Conservation (phyloP, 2,329 filamentous ascomycete species). For the Teratosphaeria nubilosa region DNA sequence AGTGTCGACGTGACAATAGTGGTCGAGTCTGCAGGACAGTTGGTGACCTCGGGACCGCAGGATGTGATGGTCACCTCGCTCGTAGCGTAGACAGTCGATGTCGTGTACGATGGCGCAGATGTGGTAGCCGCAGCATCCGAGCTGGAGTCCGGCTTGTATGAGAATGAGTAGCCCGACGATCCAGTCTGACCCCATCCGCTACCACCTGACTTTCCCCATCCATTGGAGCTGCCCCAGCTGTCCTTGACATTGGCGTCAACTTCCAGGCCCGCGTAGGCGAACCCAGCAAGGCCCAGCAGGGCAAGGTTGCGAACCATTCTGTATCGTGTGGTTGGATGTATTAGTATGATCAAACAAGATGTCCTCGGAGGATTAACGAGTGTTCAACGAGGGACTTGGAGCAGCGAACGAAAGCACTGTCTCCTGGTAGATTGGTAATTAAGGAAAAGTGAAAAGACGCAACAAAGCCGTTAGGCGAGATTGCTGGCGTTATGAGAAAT, state of each 20-base stretch:
- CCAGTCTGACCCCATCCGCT: neutral
- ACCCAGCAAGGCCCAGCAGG: neutral
- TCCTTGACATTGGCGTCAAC: neutral
- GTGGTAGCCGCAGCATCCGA: neutral
- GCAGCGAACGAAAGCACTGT: conserved; percentile 4
- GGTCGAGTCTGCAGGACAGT: conserved; percentile 13
- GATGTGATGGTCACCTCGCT: conserved; percentile 13
- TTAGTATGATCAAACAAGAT: neutral
- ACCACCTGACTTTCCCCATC: neutral
- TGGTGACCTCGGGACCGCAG: conserved; percentile 10
- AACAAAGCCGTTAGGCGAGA: neutral
- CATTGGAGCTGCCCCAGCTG: neutral
- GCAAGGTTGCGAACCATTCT: conserved; percentile 1
- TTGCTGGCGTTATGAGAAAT: neutral
- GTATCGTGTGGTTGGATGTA: neutral
- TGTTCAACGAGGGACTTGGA: neutral
- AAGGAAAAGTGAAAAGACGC: neutral
- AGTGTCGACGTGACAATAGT: conserved; percentile 27
- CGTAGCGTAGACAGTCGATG: conserved; percentile 12
- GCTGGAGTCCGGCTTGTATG: neutral
- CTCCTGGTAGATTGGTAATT: neutral
- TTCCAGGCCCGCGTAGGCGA: neutral
- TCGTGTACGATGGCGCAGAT: conserved; percentile 3
- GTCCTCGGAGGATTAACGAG: neutral
- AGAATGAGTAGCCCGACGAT: too few relatives aligned